A percentile compares a stretch with the other conserved stretches of the same genome.
Evolutionary conservation across 164 flowering plant species (phyloP).

Genomic region (Nelumbo lutea): DNA sequence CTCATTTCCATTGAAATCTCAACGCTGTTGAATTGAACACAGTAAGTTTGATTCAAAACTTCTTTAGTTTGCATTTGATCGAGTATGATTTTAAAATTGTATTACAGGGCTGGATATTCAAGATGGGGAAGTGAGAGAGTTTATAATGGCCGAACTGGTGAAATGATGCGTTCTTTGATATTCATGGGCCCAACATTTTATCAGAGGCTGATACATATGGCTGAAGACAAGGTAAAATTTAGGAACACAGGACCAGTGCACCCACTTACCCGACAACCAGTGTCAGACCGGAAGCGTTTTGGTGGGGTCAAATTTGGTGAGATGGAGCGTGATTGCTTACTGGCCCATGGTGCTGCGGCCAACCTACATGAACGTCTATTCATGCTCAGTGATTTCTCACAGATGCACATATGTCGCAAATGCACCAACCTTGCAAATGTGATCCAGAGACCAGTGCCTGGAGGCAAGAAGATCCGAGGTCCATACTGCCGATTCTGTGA

Average conservation of each 20-base stretch:
- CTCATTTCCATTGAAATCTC: too few relatives aligned
- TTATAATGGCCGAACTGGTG: conserved; percentile 77
- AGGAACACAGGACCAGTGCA: conserved; percentile 97
- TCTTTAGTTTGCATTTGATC: too few relatives aligned
- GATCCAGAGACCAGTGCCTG: conserved; percentile 52
- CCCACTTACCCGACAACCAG: conserved; percentile 95
- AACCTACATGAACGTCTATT: conserved; percentile 90
- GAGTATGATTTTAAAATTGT: not conserved
- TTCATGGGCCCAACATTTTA: conserved; percentile 90
- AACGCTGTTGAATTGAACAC: too few relatives aligned
- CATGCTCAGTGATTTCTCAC: conserved; percentile 79
- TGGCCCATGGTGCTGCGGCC: conserved; percentile 95
- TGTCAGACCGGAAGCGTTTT: conserved; percentile 81
- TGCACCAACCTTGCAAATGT: conserved; percentile 64
- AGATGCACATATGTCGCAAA: conserved; percentile 66
- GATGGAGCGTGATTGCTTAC: conserved; percentile 95
- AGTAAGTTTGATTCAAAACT: too few relatives aligned
- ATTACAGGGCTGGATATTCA: conserved; percentile 69
- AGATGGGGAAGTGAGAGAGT: conserved; percentile 88
- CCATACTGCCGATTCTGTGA: conserved; percentile 77
- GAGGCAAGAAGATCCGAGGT: conserved; percentile 67
- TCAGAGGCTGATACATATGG: conserved; percentile 87
- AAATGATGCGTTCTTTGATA: conserved; percentile 51
- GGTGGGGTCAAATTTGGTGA: conserved; percentile 97
- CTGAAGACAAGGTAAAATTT: conserved; percentile 94